phyloP scores from a whole-genome alignment of 208 protist species.

The Leishmania arabica region DNA sequence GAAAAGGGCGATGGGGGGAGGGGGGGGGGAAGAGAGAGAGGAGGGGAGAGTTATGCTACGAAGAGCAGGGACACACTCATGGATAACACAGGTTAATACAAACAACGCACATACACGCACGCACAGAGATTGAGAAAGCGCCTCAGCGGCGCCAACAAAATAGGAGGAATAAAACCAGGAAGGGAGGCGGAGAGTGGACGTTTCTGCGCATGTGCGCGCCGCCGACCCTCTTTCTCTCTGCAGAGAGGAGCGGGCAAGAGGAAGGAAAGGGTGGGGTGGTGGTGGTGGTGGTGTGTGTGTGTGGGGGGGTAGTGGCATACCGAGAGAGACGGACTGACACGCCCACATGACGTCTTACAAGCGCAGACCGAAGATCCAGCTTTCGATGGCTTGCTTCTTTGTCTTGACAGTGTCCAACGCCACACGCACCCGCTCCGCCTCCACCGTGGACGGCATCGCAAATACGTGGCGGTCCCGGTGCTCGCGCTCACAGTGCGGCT shows the following conservation, averaged over 20 bases:
- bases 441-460: neutral
- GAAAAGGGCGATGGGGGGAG: too few species aligned
- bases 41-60: too few species aligned
- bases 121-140: neutral
- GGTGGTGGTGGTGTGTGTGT: too few species aligned
- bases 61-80: too few species aligned
- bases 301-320: neutral
- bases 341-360: neutral
- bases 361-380: conserved; percentile 16
- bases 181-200: neutral
- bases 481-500: neutral
- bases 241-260: neutral
- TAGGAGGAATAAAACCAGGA: neutral
- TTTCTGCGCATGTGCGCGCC: neutral
- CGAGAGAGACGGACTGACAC: neutral
- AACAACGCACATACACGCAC: neutral
- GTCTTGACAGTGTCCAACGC: conserved; percentile 23
- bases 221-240: neutral
- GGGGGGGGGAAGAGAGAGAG: too few species aligned
- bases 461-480: neutral
- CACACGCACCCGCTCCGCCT: conserved; percentile 15
- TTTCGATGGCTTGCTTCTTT: conserved; percentile 37
- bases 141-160: neutral
- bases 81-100: neutral
- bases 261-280: neutral